Evolutionary conservation across 805 yeast genomes (phyloP).

Genomic region (Metschnikowia picachoensis): DNA sequence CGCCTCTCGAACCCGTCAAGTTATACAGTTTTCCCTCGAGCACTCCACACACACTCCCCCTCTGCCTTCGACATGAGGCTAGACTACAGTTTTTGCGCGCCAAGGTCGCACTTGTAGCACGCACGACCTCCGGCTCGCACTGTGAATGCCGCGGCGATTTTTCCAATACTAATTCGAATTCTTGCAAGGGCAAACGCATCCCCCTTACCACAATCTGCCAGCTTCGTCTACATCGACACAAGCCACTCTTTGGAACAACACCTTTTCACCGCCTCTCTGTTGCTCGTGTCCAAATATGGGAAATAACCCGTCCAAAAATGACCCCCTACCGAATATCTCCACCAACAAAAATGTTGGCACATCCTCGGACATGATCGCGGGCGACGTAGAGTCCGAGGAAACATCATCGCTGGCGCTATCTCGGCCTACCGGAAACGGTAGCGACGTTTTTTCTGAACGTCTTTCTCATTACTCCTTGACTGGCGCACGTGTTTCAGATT

Average conservation of each 20-base stretch:
- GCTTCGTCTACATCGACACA: neutral
- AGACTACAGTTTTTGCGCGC: no score
- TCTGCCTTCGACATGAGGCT: no score
- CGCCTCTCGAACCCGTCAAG: no score
- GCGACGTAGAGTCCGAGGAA: constrained; percentile 41
- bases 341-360: constrained; percentile 25
- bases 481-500: neutral
- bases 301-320: constrained; percentile 60
- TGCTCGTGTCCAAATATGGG: constrained; percentile 40
- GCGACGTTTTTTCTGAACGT: constrained; percentile 7
- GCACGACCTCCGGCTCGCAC: constrained; percentile 4
- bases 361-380: constrained; percentile 24
- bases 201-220: neutral
- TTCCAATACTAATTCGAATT: neutral
- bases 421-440: constrained; percentile 26
- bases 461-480: constrained; percentile 2
- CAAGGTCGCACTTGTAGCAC: neutral
- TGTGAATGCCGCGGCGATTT: constrained; percentile 8
- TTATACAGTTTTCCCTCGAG: no score
- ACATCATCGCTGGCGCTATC: constrained; percentile 40
- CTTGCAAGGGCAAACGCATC: neutral
- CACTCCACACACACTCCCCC: no score
- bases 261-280: neutral
- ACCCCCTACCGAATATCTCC: constrained; percentile 43
- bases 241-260: neutral